Evolutionary conservation across 371 early-diverging fungal species (phyloP).

Genomic region (Mucor mucedo): DNA sequence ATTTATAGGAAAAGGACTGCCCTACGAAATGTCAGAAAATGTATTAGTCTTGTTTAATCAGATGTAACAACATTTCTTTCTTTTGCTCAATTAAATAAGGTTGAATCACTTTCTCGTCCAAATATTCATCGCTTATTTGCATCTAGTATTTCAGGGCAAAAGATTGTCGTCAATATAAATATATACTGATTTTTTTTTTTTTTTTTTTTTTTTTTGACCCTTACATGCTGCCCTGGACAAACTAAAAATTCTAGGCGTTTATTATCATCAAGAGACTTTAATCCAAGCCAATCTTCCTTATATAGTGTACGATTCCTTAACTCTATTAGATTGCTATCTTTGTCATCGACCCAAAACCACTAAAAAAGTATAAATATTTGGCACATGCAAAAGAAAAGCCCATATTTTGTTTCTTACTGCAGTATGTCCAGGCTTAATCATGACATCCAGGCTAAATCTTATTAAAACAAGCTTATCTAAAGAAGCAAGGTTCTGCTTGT

Average conservation of each 20-base stretch:
- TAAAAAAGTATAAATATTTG: conserved; percentile 30
- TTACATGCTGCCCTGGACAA: conserved; percentile 77
- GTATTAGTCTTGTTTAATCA: conserved; percentile 16
- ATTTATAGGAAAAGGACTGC: neutral
- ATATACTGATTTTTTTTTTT: neutral
- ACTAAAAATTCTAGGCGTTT: conserved; percentile 65
- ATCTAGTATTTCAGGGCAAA: conserved; percentile 42
- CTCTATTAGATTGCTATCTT: conserved; percentile 53
- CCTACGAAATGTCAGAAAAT: neutral
- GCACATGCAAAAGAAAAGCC: neutral
- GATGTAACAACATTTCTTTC: conserved; percentile 2
- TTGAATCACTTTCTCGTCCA: conserved; percentile 48
- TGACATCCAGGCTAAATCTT: conserved; percentile 76
- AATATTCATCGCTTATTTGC: conserved; percentile 62
- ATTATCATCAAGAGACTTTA: conserved; percentile 60
- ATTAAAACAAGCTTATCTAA: conserved; percentile 81
- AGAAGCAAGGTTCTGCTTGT: conserved; percentile 56
- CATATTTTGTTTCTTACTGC: conserved; percentile 51
- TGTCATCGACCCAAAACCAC: conserved; percentile 80
- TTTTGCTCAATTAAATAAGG: conserved; percentile 51
- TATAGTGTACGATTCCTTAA: conserved; percentile 67
- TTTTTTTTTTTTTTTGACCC: conserved; percentile 13
- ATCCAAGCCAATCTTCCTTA: conserved; percentile 74
- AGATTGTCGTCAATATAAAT: conserved; percentile 14
- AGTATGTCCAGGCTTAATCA: conserved; percentile 78